Percentiles rank a stretch among this genome's conserved stretches.
Conservation (phyloP, 139 green algal species). For the Picochlorum sp. region DNA sequence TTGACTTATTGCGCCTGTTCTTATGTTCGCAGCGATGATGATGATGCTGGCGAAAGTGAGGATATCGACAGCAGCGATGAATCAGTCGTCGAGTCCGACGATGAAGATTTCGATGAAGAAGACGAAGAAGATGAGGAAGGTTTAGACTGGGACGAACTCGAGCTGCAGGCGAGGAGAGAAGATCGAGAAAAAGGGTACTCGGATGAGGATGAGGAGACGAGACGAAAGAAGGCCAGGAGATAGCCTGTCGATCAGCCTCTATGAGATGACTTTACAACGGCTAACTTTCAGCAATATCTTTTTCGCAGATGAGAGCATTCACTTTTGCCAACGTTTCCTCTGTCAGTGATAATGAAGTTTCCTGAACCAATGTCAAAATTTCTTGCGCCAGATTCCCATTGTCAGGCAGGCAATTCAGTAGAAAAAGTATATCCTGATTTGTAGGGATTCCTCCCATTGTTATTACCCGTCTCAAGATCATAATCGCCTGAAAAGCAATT, state of each 20-base stretch:
- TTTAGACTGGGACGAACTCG: constrained; percentile 76
- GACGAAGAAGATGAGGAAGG: constrained; percentile 57
- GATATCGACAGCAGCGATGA: constrained; percentile 21
- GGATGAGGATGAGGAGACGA: constrained; percentile 4
- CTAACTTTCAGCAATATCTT: neutral
- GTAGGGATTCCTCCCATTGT: neutral
- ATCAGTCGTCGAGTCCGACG: constrained; percentile 31
- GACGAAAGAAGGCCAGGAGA: too few relatives aligned
- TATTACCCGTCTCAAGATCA: neutral
- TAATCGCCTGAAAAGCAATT: constrained; percentile 3
- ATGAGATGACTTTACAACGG: neutral
- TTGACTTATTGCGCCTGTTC: too few relatives aligned
- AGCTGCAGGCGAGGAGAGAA: constrained; percentile 57
- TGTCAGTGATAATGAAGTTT: neutral
- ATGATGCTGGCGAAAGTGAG: constrained; percentile 32
- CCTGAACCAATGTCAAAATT: neutral
- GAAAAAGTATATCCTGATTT: neutral
- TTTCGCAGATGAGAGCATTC: neutral
- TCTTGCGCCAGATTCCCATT: neutral
- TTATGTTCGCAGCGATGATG: constrained; percentile 32
- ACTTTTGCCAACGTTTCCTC: neutral
- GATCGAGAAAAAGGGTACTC: constrained; percentile 12
- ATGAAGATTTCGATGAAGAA: constrained; percentile 34
- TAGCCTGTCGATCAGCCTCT: too few relatives aligned
- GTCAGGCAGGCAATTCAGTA: neutral